phyloP scores from a whole-genome alignment of 345 rosid species.

The Eucalyptus brandiana region DNA sequence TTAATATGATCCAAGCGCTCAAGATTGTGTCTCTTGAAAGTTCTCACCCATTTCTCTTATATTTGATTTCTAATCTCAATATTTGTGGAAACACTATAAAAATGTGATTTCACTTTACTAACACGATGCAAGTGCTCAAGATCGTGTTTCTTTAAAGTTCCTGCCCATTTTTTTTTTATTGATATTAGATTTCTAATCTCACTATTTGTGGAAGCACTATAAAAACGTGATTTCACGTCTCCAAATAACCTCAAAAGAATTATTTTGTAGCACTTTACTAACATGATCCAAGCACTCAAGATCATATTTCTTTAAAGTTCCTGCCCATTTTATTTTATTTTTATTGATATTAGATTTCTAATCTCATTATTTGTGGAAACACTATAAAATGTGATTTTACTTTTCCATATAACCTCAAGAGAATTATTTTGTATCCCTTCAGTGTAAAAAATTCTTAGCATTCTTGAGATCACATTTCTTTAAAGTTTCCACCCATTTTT shows the following conservation, averaged over 20 bases:
- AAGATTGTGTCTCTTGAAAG: background rate
- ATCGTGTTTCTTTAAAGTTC: background rate
- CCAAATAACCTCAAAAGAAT: background rate
- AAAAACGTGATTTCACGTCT: background rate
- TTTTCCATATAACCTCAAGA: too few species aligned
- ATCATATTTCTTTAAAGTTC: background rate
- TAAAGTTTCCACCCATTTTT: too few species aligned
- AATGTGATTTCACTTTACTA: background rate
- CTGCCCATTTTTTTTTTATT: background rate
- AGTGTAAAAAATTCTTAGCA: too few species aligned
- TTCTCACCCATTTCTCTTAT: background rate
- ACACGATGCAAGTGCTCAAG: background rate
- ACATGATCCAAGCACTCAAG: background rate
- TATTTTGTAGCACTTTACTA: background rate
- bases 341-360: background rate
- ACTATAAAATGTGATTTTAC: too few species aligned
- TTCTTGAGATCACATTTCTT: too few species aligned
- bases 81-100: background rate
- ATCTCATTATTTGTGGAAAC: background rate
- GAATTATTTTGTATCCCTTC: too few species aligned
- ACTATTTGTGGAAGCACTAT: background rate
- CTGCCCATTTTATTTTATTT: background rate
- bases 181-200: background rate
- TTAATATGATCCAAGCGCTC: background rate
- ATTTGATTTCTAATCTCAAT: background rate